phyloP scores from a whole-genome alignment of 2,329 filamentous ascomycete species.

The Colletotrichum spinosum region DNA sequence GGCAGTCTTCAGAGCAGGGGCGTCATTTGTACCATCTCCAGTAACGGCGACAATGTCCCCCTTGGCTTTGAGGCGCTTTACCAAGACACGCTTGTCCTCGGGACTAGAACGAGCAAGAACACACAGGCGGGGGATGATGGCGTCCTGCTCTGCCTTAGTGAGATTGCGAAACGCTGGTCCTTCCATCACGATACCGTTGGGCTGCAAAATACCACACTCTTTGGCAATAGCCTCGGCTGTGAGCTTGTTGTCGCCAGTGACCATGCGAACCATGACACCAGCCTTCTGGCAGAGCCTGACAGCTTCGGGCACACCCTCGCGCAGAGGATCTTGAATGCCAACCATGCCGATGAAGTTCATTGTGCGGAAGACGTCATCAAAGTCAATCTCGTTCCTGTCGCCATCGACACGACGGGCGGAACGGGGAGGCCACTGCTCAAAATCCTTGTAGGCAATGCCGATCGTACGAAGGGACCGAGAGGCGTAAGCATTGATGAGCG shows the following conservation, averaged over 20 bases:
- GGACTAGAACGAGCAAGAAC: conserved; percentile 81
- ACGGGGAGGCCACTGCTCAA: conserved; percentile 84
- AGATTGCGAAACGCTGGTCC: conserved; percentile 83
- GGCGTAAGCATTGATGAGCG: conserved; percentile 82
- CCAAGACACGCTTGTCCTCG: conserved; percentile 80
- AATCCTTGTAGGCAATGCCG: conserved; percentile 85
- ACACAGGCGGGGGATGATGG: conserved; percentile 75
- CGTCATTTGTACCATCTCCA: conserved; percentile 87
- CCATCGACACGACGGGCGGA: conserved; percentile 65
- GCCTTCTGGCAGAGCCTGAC: conserved; percentile 79
- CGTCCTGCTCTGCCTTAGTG: conserved; percentile 71
- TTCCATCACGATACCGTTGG: conserved; percentile 79
- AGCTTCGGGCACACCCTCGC: conserved; percentile 78
- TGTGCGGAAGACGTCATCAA: conserved; percentile 74
- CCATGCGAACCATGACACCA: conserved; percentile 85
- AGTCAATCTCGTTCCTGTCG: conserved; percentile 70
- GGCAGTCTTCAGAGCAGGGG: conserved; percentile 82
- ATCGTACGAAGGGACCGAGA: conserved; percentile 86
- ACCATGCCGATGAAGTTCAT: conserved; percentile 79
- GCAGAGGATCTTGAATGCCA: conserved; percentile 85
- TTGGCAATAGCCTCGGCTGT: conserved; percentile 83
- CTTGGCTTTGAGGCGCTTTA: conserved; percentile 76
- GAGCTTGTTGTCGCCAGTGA: conserved; percentile 84
- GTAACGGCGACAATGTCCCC: conserved; percentile 86
- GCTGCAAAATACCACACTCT: conserved; percentile 80